phyloP scores from a whole-genome alignment of 2,329 filamentous ascomycete genomes.

The Herpotrichia juniperi region DNA sequence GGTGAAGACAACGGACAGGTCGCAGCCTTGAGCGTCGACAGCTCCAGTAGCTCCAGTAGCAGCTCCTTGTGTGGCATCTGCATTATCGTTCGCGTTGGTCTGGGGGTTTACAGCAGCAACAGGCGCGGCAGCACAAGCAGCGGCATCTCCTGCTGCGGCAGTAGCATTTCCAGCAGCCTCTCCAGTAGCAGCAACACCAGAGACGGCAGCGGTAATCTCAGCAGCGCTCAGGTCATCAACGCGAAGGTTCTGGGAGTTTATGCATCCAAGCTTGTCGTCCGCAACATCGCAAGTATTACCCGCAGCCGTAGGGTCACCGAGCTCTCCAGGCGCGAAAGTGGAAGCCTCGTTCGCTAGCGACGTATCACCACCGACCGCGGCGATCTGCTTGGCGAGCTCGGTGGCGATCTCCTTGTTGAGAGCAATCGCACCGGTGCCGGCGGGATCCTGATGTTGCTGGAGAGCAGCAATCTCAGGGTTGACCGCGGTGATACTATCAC shows the following conservation, averaged over 20 bases:
- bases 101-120: slow-evolving; percentile 2
- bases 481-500: slow-evolving; percentile 59
- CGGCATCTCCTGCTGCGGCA: slow-evolving; percentile 23
- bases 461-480: slow-evolving; percentile 71
- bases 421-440: slow-evolving; percentile 60
- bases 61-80: neutral
- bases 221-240: slow-evolving; percentile 60
- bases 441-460: slow-evolving; percentile 71
- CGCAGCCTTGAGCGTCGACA: slow-evolving; percentile 52
- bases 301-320: slow-evolving; percentile 56
- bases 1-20: slow-evolving; percentile 58
- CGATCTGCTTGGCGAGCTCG: slow-evolving; percentile 65
- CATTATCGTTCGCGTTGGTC: slow-evolving; percentile 1
- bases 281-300: slow-evolving; percentile 61
- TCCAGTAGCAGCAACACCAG: slow-evolving; percentile 29
- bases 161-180: slow-evolving; percentile 16
- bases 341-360: slow-evolving; percentile 65
- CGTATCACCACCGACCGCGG: slow-evolving; percentile 67
- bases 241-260: slow-evolving; percentile 59
- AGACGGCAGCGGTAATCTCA: slow-evolving; percentile 59
- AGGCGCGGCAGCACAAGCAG: slow-evolving; percentile 5
- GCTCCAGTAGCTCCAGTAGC: slow-evolving; percentile 1
- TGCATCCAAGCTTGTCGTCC: slow-evolving; percentile 59
- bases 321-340: slow-evolving; percentile 67
- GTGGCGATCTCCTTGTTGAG: slow-evolving; percentile 68